Evolutionary conservation across 805 yeast species (phyloP).

Genomic region (Zygosaccharomyces bisporus): DNA sequence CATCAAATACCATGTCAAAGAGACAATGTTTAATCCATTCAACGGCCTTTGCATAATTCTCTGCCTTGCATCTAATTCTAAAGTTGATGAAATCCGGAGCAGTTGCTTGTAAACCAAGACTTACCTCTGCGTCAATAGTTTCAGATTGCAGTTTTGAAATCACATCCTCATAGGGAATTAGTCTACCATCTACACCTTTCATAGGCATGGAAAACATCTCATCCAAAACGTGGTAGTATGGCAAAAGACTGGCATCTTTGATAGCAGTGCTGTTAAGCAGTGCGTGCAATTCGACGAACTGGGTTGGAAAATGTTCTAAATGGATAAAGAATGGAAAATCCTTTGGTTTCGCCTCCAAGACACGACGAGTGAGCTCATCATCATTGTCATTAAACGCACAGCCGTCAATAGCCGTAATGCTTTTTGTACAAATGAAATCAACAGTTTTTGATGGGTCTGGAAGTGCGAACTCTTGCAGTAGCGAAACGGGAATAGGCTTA

Average conservation of each 20-base stretch:
- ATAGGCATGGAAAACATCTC: constrained; percentile 74
- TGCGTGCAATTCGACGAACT: constrained; percentile 67
- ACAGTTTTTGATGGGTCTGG: constrained; percentile 73
- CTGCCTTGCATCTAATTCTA: constrained; percentile 54
- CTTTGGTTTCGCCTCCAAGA: constrained; percentile 37
- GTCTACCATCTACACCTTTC: constrained; percentile 53
- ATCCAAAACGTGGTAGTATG: constrained; percentile 60
- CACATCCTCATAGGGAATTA: constrained; percentile 70
- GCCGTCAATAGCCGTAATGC: constrained; percentile 58
- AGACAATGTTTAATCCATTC: constrained; percentile 71
- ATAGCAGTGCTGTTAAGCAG: constrained; percentile 54
- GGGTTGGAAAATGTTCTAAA: constrained; percentile 73
- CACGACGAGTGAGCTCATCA: constrained; percentile 27
- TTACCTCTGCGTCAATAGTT: constrained; percentile 55
- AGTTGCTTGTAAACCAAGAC: constrained; percentile 53
- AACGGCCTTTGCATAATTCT: constrained; percentile 63
- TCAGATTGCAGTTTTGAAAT: constrained; percentile 69
- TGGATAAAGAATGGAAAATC: constrained; percentile 68
- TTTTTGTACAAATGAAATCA: constrained; percentile 61
- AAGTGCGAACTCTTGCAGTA: constrained; percentile 57
- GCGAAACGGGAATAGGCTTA: constrained; percentile 66
- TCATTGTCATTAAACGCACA: constrained; percentile 34
- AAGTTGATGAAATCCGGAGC: constrained; percentile 66
- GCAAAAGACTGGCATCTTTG: constrained; percentile 47
- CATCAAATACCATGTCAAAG: constrained; percentile 66